A percentile compares a stretch with the other conserved stretches of the same genome.
These are phyloP conservation scores for Gomphus sp. DNA, from an alignment of 1,284 basidiomycete species.

Conservation along the genomic window DNA sequence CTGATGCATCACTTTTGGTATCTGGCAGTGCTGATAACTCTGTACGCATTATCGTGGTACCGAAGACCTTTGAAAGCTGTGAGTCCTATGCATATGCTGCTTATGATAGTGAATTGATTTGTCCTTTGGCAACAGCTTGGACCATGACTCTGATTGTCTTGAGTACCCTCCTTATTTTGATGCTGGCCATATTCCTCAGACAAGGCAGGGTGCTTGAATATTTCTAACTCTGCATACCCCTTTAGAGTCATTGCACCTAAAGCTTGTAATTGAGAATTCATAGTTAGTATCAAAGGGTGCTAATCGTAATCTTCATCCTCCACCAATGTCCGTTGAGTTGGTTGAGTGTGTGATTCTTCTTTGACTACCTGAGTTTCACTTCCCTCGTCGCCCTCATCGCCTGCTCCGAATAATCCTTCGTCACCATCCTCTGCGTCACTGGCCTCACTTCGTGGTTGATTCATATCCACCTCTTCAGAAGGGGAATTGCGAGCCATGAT, in stretches of 20 bases:
- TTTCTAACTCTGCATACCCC: background rate
- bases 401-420: slow-evolving; percentile 51
- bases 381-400: slow-evolving; percentile 59
- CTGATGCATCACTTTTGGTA: slow-evolving; percentile 72
- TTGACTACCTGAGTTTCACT: slow-evolving; percentile 66
- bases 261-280: background rate
- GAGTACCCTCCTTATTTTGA: slow-evolving; percentile 25
- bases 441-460: slow-evolving; percentile 39
- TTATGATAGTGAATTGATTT: background rate
- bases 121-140: slow-evolving; percentile 29
- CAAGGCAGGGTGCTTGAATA: slow-evolving; percentile 7
- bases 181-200: slow-evolving; percentile 27
- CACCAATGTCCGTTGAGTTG: slow-evolving; percentile 59
- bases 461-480: slow-evolving; percentile 54
- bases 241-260: background rate
- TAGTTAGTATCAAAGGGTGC: slow-evolving; percentile 7
- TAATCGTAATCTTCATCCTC: slow-evolving; percentile 82
- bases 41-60: slow-evolving; percentile 74
- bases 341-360: slow-evolving; percentile 58
- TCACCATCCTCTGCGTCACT: slow-evolving; percentile 54
- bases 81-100: background rate
- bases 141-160: slow-evolving; percentile 27
- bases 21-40: slow-evolving; percentile 91
- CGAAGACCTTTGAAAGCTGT: slow-evolving; percentile 32
- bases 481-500: slow-evolving; percentile 52